These are phyloP conservation scores for Clonostachys sp. DNA, from an alignment of 2,329 filamentous ascomycete species.

Conservation along the genomic window DNA sequence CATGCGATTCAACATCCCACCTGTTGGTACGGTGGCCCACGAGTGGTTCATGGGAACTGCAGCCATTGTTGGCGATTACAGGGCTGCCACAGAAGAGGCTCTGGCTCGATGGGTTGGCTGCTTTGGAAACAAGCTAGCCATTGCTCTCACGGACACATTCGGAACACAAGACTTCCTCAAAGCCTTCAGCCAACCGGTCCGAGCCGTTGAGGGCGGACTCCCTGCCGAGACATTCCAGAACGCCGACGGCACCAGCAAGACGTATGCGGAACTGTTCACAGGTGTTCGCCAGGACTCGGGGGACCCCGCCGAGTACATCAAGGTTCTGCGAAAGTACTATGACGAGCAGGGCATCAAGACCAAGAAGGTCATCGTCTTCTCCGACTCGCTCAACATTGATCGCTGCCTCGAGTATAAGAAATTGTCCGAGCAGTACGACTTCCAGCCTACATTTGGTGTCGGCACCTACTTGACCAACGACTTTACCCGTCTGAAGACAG, in stretches of 20 bases:
- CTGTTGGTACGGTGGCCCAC: conserved; percentile 86
- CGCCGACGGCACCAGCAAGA: conserved; percentile 39
- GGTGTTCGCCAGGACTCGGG: conserved; percentile 90
- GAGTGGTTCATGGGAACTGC: conserved; percentile 99
- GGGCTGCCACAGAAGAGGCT: conserved; percentile 76
- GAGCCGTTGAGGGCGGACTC: conserved; percentile 34
- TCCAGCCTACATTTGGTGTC: conserved; percentile 86
- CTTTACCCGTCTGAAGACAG: conserved; percentile 67
- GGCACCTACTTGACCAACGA: conserved; percentile 97
- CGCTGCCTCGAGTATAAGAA: conserved; percentile 86
- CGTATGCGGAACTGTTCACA: conserved; percentile 77
- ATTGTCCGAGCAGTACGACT: conserved; percentile 73
- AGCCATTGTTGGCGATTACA: conserved; percentile 83
- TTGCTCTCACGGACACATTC: conserved; percentile 94
- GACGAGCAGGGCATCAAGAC: conserved; percentile 68
- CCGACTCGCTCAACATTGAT: conserved; percentile 89
- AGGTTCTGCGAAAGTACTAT: conserved; percentile 78
- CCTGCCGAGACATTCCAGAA: conserved; percentile 33
- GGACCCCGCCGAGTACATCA: conserved; percentile 75
- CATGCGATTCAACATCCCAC: conserved; percentile 81
- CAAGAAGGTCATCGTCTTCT: conserved; percentile 90
- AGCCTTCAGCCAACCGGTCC: conserved; percentile 68
- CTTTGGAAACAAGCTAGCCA: conserved; percentile 79
- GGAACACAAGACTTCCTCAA: conserved; percentile 85
- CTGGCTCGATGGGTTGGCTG: conserved; percentile 86